phyloP scores from a whole-genome alignment of 2,329 filamentous ascomycete genomes.

The Penicillium freii region DNA sequence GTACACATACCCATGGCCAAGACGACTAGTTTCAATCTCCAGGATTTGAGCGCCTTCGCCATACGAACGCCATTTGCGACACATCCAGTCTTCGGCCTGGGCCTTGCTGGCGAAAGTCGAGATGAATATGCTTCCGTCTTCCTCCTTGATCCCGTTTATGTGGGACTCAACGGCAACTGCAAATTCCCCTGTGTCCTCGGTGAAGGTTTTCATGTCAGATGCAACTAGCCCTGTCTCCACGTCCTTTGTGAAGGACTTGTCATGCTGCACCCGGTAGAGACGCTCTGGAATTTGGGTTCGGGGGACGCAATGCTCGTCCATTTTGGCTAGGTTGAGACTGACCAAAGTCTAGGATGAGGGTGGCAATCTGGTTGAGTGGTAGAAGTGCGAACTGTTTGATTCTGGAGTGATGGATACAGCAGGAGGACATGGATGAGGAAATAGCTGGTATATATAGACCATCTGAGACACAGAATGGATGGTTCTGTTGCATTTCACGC shows the following conservation, averaged over 20 bases:
- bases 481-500: not conserved
- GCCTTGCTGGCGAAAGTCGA: not conserved
- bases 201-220: not conserved
- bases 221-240: not conserved
- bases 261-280: not conserved
- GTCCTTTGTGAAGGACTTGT: not conserved
- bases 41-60: not conserved
- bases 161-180: not conserved
- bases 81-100: not conserved
- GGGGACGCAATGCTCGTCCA: not conserved
- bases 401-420: too few species aligned
- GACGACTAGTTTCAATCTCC: not conserved
- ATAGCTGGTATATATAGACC: not conserved
- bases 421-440: not conserved
- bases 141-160: not conserved
- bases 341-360: not conserved
- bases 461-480: not conserved
- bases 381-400: too few species aligned
- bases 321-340: not conserved
- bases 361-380: too few species aligned
- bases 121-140: not conserved
- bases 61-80: not conserved
- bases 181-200: not conserved
- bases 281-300: not conserved
- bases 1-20: not conserved